Conservation (phyloP, 73 alveolate genomes). For the Paramecium octaurelia region DNA sequence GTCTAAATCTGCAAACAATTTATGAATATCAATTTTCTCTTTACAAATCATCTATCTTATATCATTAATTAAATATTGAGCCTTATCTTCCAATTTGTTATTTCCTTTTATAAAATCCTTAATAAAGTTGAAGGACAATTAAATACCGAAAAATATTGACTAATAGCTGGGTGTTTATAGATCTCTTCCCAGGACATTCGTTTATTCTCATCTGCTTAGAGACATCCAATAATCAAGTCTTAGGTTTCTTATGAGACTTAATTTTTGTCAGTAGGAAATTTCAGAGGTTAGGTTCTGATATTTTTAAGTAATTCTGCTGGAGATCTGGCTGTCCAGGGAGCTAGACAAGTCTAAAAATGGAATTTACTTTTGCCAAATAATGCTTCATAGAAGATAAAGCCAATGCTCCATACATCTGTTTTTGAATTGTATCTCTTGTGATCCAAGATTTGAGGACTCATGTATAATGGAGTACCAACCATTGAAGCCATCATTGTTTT, state of each 20-base stretch:
- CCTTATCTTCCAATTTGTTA: constrained; percentile 58
- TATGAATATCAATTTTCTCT: constrained; percentile 51
- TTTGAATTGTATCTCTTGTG: constrained; percentile 84
- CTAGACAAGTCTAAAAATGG: background rate
- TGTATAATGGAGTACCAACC: constrained; percentile 78
- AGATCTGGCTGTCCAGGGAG: constrained; percentile 53
- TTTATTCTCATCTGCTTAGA: constrained; percentile 51
- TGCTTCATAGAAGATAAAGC: constrained; percentile 89
- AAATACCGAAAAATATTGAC: background rate
- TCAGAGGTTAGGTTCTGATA: constrained; percentile 11
- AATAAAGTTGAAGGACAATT: background rate
- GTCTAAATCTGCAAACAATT: constrained; percentile 54
- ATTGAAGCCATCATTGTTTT: constrained; percentile 46
- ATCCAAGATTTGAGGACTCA: constrained; percentile 89
- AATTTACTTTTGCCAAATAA: constrained; percentile 43
- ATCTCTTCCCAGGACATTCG: constrained; percentile 62
- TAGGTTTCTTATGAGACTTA: constrained; percentile 43
- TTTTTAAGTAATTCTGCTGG: constrained; percentile 11
- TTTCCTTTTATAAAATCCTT: constrained; percentile 44
- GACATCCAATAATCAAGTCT: constrained; percentile 48
- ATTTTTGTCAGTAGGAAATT: constrained; percentile 19
- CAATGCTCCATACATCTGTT: constrained; percentile 96
- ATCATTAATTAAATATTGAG: constrained; percentile 57
- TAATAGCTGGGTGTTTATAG: constrained; percentile 58
- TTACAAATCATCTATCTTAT: constrained; percentile 54